Conservation (phyloP, 2,329 filamentous ascomycete species). For the Cercospora nicotianae region DNA sequence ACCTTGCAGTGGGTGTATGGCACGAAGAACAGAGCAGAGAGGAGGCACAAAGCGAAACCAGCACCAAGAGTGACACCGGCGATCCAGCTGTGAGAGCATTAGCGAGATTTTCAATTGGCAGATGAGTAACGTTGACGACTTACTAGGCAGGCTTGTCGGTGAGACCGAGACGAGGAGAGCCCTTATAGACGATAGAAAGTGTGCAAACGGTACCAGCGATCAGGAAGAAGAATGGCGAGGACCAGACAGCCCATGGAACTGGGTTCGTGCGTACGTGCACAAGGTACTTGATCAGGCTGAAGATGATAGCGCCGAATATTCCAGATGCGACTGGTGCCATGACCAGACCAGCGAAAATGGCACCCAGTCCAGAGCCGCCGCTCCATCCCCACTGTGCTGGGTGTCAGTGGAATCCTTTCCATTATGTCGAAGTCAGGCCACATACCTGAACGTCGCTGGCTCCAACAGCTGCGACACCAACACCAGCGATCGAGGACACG, state of each 20-base stretch:
- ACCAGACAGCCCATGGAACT: conserved; percentile 50
- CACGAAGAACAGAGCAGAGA: conserved; percentile 57
- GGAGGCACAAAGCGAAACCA: conserved; percentile 51
- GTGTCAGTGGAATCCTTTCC: conserved; percentile 39
- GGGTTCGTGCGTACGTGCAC: conserved; percentile 51
- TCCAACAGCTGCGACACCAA: conserved; percentile 55
- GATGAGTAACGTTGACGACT: background rate
- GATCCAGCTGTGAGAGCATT: conserved; percentile 53
- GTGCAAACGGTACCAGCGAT: conserved; percentile 48
- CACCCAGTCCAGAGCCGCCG: conserved; percentile 46
- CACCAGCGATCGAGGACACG: conserved; percentile 52
- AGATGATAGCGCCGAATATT: conserved; percentile 50
- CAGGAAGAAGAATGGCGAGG: conserved; percentile 51
- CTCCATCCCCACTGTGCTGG: conserved; percentile 43
- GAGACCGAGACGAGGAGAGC: conserved; percentile 50
- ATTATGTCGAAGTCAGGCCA: conserved; percentile 44
- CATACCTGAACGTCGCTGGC: conserved; percentile 46
- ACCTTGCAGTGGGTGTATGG: conserved; percentile 61
- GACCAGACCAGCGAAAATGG: conserved; percentile 45
- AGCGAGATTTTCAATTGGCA: background rate
- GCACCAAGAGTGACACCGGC: conserved; percentile 57
- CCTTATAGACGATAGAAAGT: conserved; percentile 59
- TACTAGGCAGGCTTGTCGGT: conserved; percentile 41
- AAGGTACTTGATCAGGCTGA: conserved; percentile 49
- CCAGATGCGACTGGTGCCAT: conserved; percentile 52